Base-by-base conservation (phyloP, 1,284 basidiomycete species). In the Ustilago crameri region DNA sequence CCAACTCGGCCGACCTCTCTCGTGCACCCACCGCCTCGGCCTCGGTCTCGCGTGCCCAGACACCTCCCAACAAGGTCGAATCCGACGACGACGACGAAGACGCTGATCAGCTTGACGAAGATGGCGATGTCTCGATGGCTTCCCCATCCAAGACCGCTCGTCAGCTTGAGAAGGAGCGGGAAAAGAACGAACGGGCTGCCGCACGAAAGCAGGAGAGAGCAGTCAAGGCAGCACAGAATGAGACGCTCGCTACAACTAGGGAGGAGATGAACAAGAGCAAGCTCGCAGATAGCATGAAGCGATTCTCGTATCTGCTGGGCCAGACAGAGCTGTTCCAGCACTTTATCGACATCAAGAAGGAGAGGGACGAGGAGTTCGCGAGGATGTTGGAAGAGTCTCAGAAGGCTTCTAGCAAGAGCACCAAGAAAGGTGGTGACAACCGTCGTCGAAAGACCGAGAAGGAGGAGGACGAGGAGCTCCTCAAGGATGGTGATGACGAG, bases 291-390 rank as follows among this genome's bases (percentile, higher is more conserved):
- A 78, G 75, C 54, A 69, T 82, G 64, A 82, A 82, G 71, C 60
- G 81, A 3, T 82, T 79, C 69, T 68, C 64, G 50, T 82, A 82
- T 55, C 64, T 82, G 18, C 75, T 82, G 32, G 81, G 78, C 24
- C 81, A 82, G 69, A 82, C 81, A 17, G 81, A 82, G 60, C 76
- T 82, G 48, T 82, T 82, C 68, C 81, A 82, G 70, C 81, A 82
- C 61, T 82, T 82, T 58, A 81, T 82, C 60, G 80, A 82, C 54
- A 78, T 82, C 62, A 82, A 82, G 51, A 81, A 90, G 85, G 90
- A 93, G 55, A 90, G 93, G 34, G 95, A 98, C 84, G 93, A 95
- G 15, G 91, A 95, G 80, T 98, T 98, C 82, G 93, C 93, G 0
- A 90, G 90, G 4, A 86, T 98, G 82, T 87, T 98, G 61, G 74